Evolutionary conservation across 2,329 filamentous ascomycete genomes (phyloP), one percentile per base, ranked within the genome.

Genomic region (Aspergillus terreus): DNA sequence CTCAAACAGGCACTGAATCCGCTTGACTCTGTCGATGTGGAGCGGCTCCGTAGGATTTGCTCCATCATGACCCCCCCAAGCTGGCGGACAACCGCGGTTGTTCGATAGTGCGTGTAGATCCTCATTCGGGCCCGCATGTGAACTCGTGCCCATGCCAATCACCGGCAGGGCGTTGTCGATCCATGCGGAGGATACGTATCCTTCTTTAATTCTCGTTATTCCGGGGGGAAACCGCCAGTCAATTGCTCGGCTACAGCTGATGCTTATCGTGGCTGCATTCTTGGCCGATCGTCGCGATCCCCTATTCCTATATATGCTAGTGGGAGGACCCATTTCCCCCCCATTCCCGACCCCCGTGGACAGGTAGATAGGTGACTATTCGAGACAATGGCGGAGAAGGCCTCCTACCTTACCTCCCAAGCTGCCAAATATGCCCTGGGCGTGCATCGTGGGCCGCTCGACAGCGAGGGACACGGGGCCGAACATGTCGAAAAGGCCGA

Each of bases 361-460:
- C 11, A 15, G 35, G 14, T 17, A 38, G 35, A 15, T n/a, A 38
- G 35, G 14, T 11, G n/a, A 33, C 27, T 5, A 45, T 12, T 12
- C 40, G 14, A 9, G 43, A 53, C 47, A 35, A 66, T 67, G 46
- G 61, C 58, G 44, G 63, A 64, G 55, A 63, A 62, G 32, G 58
- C 61, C 7, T 53, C 61, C 44, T 61, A 63, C 55, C 51, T 63
- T 53, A 57, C 44, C 52, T 58, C 60, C 47, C 56, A 65, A 36
- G 58, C 59, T 38, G 65, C 64, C 45, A 68, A 63, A 48, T 65
- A 66, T 41, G 63, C 61, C 9, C 53, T 69, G 27, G 66, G 67
- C 44, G 48, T 58, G 27, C 59, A 67, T 56, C 63, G 67, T 15
- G 67, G 67, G 14, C 65, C 67, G 15, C 52, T 67, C 2, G 51